Evolutionary conservation across 306 rosid genomes (phyloP), one percentile per base, ranked within the genome.

Genomic region (Cucurbita maxima): DNA sequence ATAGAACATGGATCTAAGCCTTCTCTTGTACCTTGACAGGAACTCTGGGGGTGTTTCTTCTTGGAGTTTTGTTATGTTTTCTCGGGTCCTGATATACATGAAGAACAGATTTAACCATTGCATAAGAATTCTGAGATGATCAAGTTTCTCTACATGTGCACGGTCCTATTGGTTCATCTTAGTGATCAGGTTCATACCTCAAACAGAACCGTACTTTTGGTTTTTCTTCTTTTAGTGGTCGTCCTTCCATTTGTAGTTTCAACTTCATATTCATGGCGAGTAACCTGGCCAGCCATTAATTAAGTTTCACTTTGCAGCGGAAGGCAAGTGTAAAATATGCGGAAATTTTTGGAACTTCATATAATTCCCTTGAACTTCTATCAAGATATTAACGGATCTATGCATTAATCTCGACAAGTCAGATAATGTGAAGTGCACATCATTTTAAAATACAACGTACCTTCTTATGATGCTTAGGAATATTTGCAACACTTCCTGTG

Each of bases 231-330:
- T 79, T 89, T 94, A 59, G 95, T 89, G 79, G 87, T 81, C 73
- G 92, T 87, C 85, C 95, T 85, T 79, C 99, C 99, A 83, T 94
- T 91, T 68, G 88, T 82, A 81, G 99, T 94, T 84, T 94, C 97
- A 63, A 89, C 96, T 84, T 91, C 95, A 81, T 94, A 94, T 81
- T 94, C 99, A 62, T 59, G 96, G 77, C 81, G 95, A 79, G 97
- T 94, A 71, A 91, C 97, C 99, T 94, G 85, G 62, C 43, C 68
- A 76, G 61, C 69, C 77, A 61, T 83, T 73, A 52, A 72, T 52
- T 54, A 18, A 72, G 11, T 38, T 72, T 72, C 25, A 38, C 40
- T 10, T 15, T 8, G 14, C 47, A 61, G 76, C 57, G 8, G 30
- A 58, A 50, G 77, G 51, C 4, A 19, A 54, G 76, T 38, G 38